Conservation (phyloP, 768 basidiomycete genomes). For the Pleurotus salmoneostramineus region DNA sequence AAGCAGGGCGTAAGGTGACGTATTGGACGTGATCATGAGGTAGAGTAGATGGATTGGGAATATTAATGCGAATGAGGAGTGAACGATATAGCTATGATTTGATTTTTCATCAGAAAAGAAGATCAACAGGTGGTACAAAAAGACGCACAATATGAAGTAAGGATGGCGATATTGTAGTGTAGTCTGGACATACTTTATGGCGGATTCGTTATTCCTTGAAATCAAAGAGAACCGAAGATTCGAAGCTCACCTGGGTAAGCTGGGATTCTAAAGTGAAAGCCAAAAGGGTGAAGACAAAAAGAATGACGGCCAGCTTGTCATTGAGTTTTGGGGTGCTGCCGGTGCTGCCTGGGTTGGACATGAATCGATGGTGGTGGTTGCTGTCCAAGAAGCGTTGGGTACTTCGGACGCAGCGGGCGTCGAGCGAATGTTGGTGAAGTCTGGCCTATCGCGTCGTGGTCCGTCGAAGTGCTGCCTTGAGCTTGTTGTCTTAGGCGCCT, state of each 20-base stretch:
- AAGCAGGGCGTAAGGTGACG: constrained; percentile 45
- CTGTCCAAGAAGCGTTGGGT: too few relatives aligned
- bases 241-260: constrained; percentile 59
- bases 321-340: constrained; percentile 33
- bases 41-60: constrained; percentile 80
- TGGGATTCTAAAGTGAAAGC: constrained; percentile 79
- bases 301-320: constrained; percentile 41
- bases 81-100: constrained; percentile 74
- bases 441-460: too few relatives aligned
- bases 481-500: too few relatives aligned
- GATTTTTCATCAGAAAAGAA: constrained; percentile 13
- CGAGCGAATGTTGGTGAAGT: too few relatives aligned
- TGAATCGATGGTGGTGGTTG: constrained; percentile 9
- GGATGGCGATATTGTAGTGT: constrained; percentile 78
- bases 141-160: constrained; percentile 79
- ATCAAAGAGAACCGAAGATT: too few relatives aligned
- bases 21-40: constrained; percentile 46
- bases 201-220: neutral
- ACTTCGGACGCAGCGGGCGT: too few relatives aligned
- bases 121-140: constrained; percentile 1
- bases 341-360: constrained; percentile 20
- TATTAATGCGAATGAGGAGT: constrained; percentile 73
- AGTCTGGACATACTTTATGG: constrained; percentile 73
- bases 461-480: too few relatives aligned
- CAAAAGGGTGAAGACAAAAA: constrained; percentile 59